Evolutionary conservation across 176 grass and related monocot species (phyloP).

Genomic region (Bothriochloa decipiens): DNA sequence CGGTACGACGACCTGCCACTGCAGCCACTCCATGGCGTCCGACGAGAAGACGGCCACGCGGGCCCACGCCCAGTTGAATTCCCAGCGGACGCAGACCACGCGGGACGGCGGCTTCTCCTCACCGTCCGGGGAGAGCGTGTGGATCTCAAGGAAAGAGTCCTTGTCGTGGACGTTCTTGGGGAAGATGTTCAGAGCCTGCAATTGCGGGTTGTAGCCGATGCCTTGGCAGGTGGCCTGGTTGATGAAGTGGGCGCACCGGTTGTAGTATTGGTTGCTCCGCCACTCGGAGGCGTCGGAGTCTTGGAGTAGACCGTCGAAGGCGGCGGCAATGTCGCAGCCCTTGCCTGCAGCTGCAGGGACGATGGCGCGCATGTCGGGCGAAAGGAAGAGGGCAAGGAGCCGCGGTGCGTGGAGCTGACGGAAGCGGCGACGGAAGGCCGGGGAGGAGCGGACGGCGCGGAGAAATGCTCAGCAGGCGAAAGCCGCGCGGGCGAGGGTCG

Average conservation of each 20-base stretch:
- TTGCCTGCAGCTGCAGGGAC: background rate
- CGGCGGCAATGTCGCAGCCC: background rate
- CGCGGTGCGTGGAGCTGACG: background rate
- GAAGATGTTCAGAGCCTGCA: too few relatives aligned
- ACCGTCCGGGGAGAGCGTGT: too few relatives aligned
- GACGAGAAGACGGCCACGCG: background rate
- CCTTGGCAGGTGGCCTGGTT: too few relatives aligned
- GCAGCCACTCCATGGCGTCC: background rate
- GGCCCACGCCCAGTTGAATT: background rate
- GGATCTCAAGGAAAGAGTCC: background rate
- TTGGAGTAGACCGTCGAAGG: background rate
- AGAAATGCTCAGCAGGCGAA: background rate
- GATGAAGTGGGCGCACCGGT: too few relatives aligned
- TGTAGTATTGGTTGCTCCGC: fast-evolving
- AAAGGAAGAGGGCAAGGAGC: background rate
- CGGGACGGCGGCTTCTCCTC: too few relatives aligned
- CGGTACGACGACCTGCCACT: background rate
- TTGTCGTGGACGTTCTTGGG: background rate
- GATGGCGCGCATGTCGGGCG: background rate
- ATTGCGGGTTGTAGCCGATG: too few relatives aligned
- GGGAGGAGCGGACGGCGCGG: background rate
- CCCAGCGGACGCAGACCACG: background rate
- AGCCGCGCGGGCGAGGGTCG: background rate
- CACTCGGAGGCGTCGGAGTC: too few relatives aligned
- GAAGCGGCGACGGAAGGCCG: background rate